Evolutionary conservation across 257 asterid genomes (phyloP).

Genomic region (Jasminum sambac): DNA sequence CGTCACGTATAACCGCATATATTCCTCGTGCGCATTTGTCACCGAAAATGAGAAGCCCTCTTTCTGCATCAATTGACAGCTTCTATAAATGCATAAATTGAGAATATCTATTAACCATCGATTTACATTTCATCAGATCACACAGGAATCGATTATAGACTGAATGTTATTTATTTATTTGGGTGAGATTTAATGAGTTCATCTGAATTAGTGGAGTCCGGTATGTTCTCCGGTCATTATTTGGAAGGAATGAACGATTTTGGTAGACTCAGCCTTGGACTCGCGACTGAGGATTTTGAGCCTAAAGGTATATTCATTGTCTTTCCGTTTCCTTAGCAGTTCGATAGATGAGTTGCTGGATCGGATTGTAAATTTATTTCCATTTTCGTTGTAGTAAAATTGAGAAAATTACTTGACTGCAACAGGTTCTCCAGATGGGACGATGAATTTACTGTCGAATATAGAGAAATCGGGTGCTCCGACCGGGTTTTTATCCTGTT

Average conservation of each 20-base stretch:
- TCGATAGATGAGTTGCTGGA: conserved; percentile 7
- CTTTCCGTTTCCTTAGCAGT: not conserved
- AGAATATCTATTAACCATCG: not conserved
- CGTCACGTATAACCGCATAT: conserved; percentile 32
- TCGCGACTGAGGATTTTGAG: conserved; percentile 35
- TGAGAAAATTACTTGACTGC: not conserved
- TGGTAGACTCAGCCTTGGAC: conserved; percentile 67
- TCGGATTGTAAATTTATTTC: conserved; percentile 6
- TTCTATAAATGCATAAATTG: conserved; percentile 17
- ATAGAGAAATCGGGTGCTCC: conserved; percentile 36
- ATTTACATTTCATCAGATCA: not conserved
- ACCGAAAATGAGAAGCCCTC: not conserved
- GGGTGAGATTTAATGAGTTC: conserved; percentile 37
- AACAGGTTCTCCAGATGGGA: conserved; percentile 43
- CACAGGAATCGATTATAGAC: not conserved
- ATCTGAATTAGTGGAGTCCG: conserved; percentile 57
- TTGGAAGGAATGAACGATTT: conserved; percentile 70
- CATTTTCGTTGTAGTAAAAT: not conserved
- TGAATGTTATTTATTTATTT: not conserved
- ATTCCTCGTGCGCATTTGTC: conserved; percentile 55
- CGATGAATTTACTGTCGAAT: conserved; percentile 50
- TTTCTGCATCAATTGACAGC: not conserved
- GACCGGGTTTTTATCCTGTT: conserved; percentile 4
- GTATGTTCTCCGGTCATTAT: conserved; percentile 50
- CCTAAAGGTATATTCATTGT: conserved; percentile 34